Conservation (phyloP, 352 stramenopile species). For the Phytophthora tubulina region DNA sequence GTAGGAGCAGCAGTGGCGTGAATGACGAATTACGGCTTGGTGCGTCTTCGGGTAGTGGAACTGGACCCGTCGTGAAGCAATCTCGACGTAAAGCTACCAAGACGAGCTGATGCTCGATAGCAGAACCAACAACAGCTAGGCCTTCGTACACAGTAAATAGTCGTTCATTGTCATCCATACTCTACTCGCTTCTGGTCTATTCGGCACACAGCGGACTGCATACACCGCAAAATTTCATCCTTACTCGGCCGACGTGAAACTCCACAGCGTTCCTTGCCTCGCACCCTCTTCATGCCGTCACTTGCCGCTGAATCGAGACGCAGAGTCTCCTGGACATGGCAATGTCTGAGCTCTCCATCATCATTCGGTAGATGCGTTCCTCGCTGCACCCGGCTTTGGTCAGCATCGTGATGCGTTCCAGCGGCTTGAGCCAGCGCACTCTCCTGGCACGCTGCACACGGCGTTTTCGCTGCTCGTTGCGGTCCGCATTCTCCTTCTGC, state of each 20-base stretch:
- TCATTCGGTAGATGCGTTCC: conserved; percentile 67
- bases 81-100: background rate
- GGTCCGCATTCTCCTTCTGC: conserved; percentile 19
- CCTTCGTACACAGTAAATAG: conserved; percentile 30
- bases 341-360: conserved; percentile 74
- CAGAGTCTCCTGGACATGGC: conserved; percentile 63
- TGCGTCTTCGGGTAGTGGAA: too few species aligned
- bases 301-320: conserved; percentile 33
- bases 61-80: too few species aligned
- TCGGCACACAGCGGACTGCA: background rate
- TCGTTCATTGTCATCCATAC: conserved; percentile 34
- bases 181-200: conserved; percentile 25
- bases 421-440: conserved; percentile 71
- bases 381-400: conserved; percentile 69
- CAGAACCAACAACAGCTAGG: background rate
- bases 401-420: conserved; percentile 67
- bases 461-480: conserved; percentile 22
- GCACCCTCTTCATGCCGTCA: conserved; percentile 15
- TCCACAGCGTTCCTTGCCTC: background rate
- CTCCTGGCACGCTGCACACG: conserved; percentile 22
- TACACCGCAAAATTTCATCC: background rate
- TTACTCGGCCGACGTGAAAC: background rate
- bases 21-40: conserved; percentile 3
- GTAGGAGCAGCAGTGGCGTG: background rate
- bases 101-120: background rate